Evolutionary conservation across 805 yeast species (phyloP).

Genomic region (Kodamaea sagamina): DNA sequence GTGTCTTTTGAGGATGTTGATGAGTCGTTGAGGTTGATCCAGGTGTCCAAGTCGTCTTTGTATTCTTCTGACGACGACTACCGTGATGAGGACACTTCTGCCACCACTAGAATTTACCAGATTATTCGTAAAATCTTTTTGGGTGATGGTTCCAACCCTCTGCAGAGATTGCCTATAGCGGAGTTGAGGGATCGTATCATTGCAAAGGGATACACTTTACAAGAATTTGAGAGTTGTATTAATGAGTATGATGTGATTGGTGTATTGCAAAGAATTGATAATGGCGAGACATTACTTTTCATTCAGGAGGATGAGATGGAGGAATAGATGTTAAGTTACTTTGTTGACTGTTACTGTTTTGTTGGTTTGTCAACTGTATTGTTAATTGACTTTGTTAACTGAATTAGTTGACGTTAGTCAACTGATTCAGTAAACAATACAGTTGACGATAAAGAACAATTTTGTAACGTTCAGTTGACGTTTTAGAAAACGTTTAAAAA

Average conservation of each 20-base stretch:
- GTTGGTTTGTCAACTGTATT: too few species aligned
- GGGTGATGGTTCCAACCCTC: conserved; percentile 30
- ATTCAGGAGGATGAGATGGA: conserved; percentile 41
- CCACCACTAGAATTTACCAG: conserved; percentile 68
- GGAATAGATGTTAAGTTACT: not conserved
- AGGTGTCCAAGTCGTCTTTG: conserved; percentile 85
- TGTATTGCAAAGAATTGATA: conserved; percentile 75
- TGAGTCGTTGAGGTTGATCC: conserved; percentile 85
- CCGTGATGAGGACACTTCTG: conserved; percentile 59
- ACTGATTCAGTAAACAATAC: too few species aligned
- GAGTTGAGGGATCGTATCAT: conserved; percentile 63
- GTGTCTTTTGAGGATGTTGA: conserved; percentile 86
- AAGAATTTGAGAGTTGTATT: conserved; percentile 74
- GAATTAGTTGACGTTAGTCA: too few species aligned
- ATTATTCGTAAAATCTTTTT: conserved; percentile 63
- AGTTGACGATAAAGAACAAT: too few species aligned
- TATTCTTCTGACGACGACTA: conserved; percentile 47
- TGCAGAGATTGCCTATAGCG: conserved; percentile 41
- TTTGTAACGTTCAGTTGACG: too few species aligned
- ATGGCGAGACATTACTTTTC: conserved; percentile 64
- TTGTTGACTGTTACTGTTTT: too few species aligned
- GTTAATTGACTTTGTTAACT: not conserved
- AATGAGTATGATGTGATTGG: conserved; percentile 69
- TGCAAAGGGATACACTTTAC: conserved; percentile 81
- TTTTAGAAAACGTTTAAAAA: too few species aligned